These are phyloP conservation scores for Pythium monospermum DNA, from an alignment of 352 stramenopile species.

Conservation along the genomic window DNA sequence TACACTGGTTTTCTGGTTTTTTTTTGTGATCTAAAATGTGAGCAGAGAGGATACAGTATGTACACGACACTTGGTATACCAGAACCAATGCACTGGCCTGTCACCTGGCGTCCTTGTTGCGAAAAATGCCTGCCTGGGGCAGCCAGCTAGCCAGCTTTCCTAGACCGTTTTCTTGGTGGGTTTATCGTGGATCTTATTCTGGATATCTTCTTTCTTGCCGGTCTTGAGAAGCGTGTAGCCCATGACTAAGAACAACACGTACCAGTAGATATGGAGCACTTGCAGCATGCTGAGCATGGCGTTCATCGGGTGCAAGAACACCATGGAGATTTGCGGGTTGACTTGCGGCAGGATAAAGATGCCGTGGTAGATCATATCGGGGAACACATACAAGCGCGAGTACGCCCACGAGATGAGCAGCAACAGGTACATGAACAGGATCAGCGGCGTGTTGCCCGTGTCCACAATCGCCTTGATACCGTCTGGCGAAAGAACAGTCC, in stretches of 20 bases:
- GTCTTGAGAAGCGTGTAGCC: slow-evolving; percentile 37
- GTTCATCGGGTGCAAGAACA: slow-evolving; percentile 30
- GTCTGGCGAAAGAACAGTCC: slow-evolving; percentile 23
- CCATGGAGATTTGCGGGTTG: slow-evolving; percentile 24
- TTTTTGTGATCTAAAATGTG: too few species aligned
- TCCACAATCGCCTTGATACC: slow-evolving; percentile 68
- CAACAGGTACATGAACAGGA: slow-evolving; percentile 29
- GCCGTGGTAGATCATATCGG: slow-evolving; percentile 34
- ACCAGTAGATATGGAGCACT: slow-evolving; percentile 39
- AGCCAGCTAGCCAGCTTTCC: too few species aligned
- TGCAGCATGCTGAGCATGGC: slow-evolving; percentile 37
- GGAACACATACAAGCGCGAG: slow-evolving; percentile 35
- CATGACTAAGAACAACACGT: slow-evolving; percentile 39
- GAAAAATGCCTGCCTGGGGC: too few species aligned
- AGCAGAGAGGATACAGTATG: too few species aligned
- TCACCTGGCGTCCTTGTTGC: too few species aligned
- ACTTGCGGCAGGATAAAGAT: slow-evolving; percentile 23
- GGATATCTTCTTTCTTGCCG: slow-evolving; percentile 40
- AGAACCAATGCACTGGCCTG: too few species aligned
- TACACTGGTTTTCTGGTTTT: too few species aligned
- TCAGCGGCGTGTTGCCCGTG: slow-evolving; percentile 29
- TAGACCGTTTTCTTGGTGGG: too few species aligned
- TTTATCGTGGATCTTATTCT: slow-evolving; percentile 27
- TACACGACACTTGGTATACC: too few species aligned
- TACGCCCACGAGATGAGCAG: slow-evolving; percentile 36